Evolutionary conservation across 2,329 filamentous ascomycete species (phyloP), one percentile per base, ranked within the genome.

Genomic region (Waltergamsia citrina): DNA sequence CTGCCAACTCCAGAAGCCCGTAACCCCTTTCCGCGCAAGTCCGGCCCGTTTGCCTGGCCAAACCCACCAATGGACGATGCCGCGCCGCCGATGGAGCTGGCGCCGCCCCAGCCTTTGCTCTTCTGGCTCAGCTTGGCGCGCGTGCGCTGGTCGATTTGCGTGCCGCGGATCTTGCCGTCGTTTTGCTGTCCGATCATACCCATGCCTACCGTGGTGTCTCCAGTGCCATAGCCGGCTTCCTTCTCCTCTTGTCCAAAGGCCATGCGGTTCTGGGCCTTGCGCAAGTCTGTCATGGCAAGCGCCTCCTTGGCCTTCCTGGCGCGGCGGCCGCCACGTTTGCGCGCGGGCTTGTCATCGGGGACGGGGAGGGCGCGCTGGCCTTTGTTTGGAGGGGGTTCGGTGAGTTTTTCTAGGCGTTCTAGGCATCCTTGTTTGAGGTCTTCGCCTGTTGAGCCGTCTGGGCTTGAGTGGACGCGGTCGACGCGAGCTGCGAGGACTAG

Each of bases 251-350:
- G 92, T 38, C 88, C 88, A 51, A 98, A 98, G 0, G 81, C 86
- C 74, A 98, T 81, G 35, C 92, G 77, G 62, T 98, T 98, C 60
- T 96, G 92, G 5, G 87, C 87, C 57, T 96, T 95, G 43, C 88
- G 80, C 20, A 98, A 67, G 36, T 98, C 92, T 0, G 92, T 98
- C 86, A 95, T 94, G 39, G 92, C 90, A 6, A 85, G 85, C 4
- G 90, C 88, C 58, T 94, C 92, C 70, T 98, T 98, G 39, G 90
- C 90, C 58, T 94, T 94, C 37, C 92, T 71, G 10, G 88, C 92
- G 43, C 87, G 72, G 36, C 90, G 71, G 33, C 92, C 92, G 56
- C 92, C 92, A 43, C 92, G 83, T 57, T 98, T 98, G 22, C 88
- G 73, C 1, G 85, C 79, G 2, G 87, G 92, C 56, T 96, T 98